Evolutionary conservation across 2,329 filamentous ascomycete genomes (phyloP), one percentile per base, ranked within the genome.

Genomic region (Cercospora brassicicola): DNA sequence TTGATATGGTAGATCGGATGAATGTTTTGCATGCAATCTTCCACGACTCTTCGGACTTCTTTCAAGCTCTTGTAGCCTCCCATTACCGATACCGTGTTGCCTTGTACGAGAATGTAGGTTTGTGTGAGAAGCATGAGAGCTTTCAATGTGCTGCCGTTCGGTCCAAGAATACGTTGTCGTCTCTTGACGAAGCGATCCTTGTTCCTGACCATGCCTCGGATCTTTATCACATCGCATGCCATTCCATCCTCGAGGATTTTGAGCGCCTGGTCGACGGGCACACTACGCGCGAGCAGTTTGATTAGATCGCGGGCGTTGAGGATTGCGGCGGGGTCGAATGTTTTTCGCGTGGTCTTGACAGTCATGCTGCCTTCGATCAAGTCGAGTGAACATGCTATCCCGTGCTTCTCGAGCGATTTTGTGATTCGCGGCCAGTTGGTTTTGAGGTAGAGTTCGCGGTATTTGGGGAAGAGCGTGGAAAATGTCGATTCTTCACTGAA

Each of bases 131-230:
- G 86, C 80, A 98, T 93, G 30, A 99, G 86, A 1, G 95, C 95
- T 79, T 98, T 98, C 63, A 99, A 85, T 1, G 95, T 99, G 59
- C 91, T 93, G 42, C 94, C 95, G 72, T 92, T 91, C 15, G 94
- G 94, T 0, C 95, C 95, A 26, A 99, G 85, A 67, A 99, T 95
- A 66, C 95, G 86, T 82, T 99, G 95, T 59, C 95, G 88, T 65
- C 95, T 86, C 84, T 99, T 99, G 62, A 97, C 92, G 76, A 98
- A 99, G 66, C 93, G 89, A 73, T 98, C 94, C 81, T 97, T 97
- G 81, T 94, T 97, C 70, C 91, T 87, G 30, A 98, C 93, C 59
- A 97, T 85, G 76, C 89, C 94, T 69, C 93, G 87, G 74, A 97
- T 96, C 84, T 97, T 98, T 84, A 99, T 94, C 67, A 99, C 90